Evolutionary conservation across 305 asterid genomes (phyloP).

Genomic region (Fraxinus nigra): DNA sequence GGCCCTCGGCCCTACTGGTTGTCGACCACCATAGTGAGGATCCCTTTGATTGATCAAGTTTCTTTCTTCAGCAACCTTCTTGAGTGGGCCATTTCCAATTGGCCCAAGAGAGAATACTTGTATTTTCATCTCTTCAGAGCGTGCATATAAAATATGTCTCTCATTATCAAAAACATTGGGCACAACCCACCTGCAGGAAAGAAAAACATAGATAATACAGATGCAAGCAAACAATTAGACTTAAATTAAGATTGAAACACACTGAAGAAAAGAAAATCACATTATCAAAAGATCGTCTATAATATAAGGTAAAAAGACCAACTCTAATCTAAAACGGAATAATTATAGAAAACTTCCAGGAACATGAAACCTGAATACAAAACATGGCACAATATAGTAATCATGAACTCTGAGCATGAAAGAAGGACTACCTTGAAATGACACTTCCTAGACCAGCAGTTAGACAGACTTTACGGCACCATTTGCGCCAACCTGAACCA

Average conservation of each 20-base stretch:
- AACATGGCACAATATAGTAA: slow-evolving; percentile 4
- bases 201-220: slow-evolving; percentile 10
- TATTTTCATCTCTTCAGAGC: slow-evolving; percentile 95
- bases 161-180: slow-evolving; percentile 92
- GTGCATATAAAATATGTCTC: slow-evolving; percentile 82
- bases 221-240: slow-evolving; percentile 13
- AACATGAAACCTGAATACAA: slow-evolving; percentile 10
- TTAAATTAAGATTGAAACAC: slow-evolving; percentile 20
- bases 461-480: slow-evolving; percentile 85
- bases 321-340: neutral
- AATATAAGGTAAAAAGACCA: neutral
- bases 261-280: neutral
- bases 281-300: neutral
- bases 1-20: slow-evolving; percentile 62
- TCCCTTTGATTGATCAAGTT: slow-evolving; percentile 90
- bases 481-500: slow-evolving; percentile 96
- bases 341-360: slow-evolving; percentile 13
- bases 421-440: slow-evolving; percentile 70
- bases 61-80: slow-evolving; percentile 90
- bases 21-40: slow-evolving; percentile 71
- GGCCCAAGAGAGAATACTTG: slow-evolving; percentile 88
- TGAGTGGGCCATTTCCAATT: slow-evolving; percentile 80
- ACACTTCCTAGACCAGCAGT: slow-evolving; percentile 88
- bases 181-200: slow-evolving; percentile 81
- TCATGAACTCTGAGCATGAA: slow-evolving; percentile 11